Evolutionary conservation across 2,329 filamentous ascomycete species (phyloP).

Genomic region (Amylocarpus encephaloides): DNA sequence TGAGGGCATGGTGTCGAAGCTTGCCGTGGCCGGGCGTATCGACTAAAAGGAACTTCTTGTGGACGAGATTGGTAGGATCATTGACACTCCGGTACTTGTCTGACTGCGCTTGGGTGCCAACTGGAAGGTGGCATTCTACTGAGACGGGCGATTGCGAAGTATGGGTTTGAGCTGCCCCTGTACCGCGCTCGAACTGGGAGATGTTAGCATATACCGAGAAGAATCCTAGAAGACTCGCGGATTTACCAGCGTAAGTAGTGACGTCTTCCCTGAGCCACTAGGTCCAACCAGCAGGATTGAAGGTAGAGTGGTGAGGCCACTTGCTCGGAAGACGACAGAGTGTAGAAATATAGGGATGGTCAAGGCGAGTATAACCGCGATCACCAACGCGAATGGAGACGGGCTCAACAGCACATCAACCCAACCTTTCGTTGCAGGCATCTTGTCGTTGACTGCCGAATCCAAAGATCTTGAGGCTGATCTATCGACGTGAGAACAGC

Average conservation of each 20-base stretch:
- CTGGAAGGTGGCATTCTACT: constrained; percentile 49
- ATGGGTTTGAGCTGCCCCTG: constrained; percentile 39
- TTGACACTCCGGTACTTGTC: constrained; percentile 60
- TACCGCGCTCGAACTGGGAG: constrained; percentile 47
- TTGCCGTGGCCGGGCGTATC: constrained; percentile 97
- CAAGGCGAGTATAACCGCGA: constrained; percentile 66
- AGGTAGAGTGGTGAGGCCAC: constrained; percentile 61
- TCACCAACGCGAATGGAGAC: constrained; percentile 54
- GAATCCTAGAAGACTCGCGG: constrained; percentile 2
- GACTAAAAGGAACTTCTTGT: constrained; percentile 67
- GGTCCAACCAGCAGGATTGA: constrained; percentile 78
- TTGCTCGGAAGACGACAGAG: constrained; percentile 58
- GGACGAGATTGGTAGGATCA: constrained; percentile 50
- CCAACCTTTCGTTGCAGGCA: constrained; percentile 25
- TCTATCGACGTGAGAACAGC: background rate
- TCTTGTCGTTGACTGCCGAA: constrained; percentile 10
- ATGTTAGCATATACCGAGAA: constrained; percentile 9
- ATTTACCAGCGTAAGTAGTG: constrained; percentile 69
- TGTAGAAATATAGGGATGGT: constrained; percentile 73
- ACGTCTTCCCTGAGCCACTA: constrained; percentile 79
- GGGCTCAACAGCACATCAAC: constrained; percentile 52
- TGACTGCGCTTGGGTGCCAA: constrained; percentile 45
- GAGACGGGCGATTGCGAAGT: constrained; percentile 55
- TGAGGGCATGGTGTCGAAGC: constrained; percentile 65
- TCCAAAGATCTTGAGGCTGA: background rate